Evolutionary conservation across 1,284 basidiomycete species (phyloP), one percentile per base, ranked within the genome.

Genomic region (Fomitiporia mediterranea): DNA sequence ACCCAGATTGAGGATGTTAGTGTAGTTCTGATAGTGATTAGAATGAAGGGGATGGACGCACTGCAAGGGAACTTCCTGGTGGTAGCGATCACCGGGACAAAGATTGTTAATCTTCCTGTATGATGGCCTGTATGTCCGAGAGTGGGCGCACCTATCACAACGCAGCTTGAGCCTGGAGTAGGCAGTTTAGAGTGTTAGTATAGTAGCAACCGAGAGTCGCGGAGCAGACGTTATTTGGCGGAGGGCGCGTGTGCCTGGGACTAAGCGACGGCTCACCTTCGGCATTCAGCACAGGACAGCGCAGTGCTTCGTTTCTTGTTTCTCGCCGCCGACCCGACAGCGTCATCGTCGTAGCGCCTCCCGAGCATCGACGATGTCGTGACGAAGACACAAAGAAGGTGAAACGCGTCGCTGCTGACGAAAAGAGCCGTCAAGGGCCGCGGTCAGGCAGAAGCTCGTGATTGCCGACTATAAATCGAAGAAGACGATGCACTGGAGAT

Each of bases 251-350:
- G 44, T 21, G 27, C 51, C 51, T 60, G 46, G 56, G 27, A 28
- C 28, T 38, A 11, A 38, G 53, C 28, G 21, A 43, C 28, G 6
- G 66, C 74, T 48, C 53, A 81, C 81, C 81, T 76, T 64, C 82
- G 72, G 70, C 81, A 83, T 67, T 83, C 81, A 17, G 80, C 79
- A 69, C 81, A 83, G 5, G 78, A 80, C n/a, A 81, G 70, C 30
- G 79, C 77, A 15, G 76, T 73, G 21, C 76, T 76, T 53, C 79
- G 74, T 60, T 79, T 80, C 60, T 68, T 67, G 58, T 74, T 73
- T 54, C 78, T 72, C 37, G 68, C 68, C 15, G 72, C 72, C n/a
- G 76, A 56, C 15, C 58, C 58, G 68, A 38, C 74, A 64, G 40
- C 70, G 35, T 64, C 63, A 48, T 63, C 58, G 11, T 48, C 56